Evolutionary conservation across 768 basidiomycete species (phyloP), one percentile per base, ranked within the genome.

Genomic region (Suillus placidus): DNA sequence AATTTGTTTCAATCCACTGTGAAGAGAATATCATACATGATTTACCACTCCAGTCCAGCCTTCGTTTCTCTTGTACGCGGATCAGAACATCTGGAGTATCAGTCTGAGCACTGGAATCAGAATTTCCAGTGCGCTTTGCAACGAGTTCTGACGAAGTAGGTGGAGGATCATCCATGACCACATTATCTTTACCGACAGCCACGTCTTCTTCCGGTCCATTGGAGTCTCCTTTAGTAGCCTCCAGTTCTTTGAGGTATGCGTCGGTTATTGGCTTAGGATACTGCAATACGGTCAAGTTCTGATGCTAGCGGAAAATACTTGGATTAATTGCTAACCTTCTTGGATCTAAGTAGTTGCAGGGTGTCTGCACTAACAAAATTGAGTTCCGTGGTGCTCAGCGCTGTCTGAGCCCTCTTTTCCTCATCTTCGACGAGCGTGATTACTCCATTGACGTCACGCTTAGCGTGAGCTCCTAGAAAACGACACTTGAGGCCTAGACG

Each of bases 21-120:
- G 26, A 47, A 37, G 35, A 58, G 8, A 16, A 26, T 30, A 8
- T 77, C 89, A 54, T 71, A 93, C 93, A 99, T 1, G 92, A 91
- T 77, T 93, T 94, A 3, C 91, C 93, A 9, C 82, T 78, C 94
- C 96, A 99, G 71, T 93, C 79, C 52, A 99, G 74, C 61, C 93
- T 81, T 74, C 88, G 94, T 81, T 98, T 99, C 80, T 99, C 97
- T 14, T 79, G 74, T 52, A 90, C 88, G 35, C 93, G 84, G 30
- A 86, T 69, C 1, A 86, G 88, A 1, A 89, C 88, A 69, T 97
- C 95, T 2, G 88, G 87, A 1, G 81, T 82, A 69, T 91, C 91
- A 2, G 66, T 70, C 62, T 84, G 83, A 37, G 80, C 71, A 13
- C 60, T 67, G 1, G 69, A 20, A 23, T 75, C 79, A 2, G 70